Base-by-base conservation (phyloP, 2,329 filamentous ascomycete genomes). In the Xylaria sp. region DNA sequence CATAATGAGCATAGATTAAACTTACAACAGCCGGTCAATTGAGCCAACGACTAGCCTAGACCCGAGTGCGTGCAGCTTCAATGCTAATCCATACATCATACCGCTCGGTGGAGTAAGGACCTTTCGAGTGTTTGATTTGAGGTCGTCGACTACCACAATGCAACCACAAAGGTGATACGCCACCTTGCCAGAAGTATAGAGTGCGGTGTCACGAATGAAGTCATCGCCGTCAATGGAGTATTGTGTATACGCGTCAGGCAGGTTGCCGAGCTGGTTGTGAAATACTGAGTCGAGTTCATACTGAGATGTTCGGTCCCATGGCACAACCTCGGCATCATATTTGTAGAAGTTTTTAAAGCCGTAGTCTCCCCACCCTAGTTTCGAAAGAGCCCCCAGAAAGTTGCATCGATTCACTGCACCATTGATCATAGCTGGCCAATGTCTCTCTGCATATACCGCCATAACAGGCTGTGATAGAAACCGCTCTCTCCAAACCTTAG, bases 401-500 rank as follows among this genome's bases (percentile, higher is more conserved):
- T 47, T 29, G 5, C 58, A 18, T 37, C 21, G 29, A 44, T 54
- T 51, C 9, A 65, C 47, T 25, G n/a, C 42, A 16, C n/a, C 64
- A 10, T 63, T 16, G 13, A 60, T 27, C 5, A 75, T 50, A n/a
- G 70, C 74, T 54, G 75, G 75, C 66, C 66, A 73, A 21, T 59
- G 59, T 1, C 8, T 55, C 23, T 55, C 64, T 21, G 66, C 55
- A 37, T 70, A 66, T 53, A 55, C 29, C 9, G 6, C 8, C n/a
- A 71, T 65, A 48, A 75, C 58, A 21, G 70, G 5, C 9, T 53
- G 29, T 21, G 75, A 76, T 47, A 76, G 55, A 25, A 77, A 65
- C 54, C 65, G 72, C 35, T 54, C 42, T 44, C 75, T 75, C 75
- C 75, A 77, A 27, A 21, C 35, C 66, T 61, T 75, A 10, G 72